A percentile compares a stretch with the other conserved stretches of the same genome.
These are phyloP conservation scores for Xylaria sp. DNA, from an alignment of 2,329 filamentous ascomycete species.

Conservation along the genomic window DNA sequence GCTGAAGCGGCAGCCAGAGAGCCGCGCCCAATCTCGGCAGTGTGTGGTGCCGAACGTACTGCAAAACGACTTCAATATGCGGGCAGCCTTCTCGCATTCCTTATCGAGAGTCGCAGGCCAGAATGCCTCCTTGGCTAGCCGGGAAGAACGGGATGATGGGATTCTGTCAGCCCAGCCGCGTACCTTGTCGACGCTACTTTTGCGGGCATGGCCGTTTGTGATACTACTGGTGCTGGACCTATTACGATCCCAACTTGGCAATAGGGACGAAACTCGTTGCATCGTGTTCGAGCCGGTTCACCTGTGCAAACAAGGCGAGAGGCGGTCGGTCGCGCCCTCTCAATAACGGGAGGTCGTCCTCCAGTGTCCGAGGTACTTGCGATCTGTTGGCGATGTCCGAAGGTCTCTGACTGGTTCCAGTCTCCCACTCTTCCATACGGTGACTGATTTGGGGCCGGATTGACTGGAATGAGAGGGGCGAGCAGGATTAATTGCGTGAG, in stretches of 20 bases:
- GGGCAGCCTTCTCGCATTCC: slow-evolving; percentile 89
- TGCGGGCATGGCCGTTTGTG: slow-evolving; percentile 42
- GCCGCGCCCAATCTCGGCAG: slow-evolving; percentile 27
- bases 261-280: slow-evolving; percentile 54
- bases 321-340: slow-evolving; percentile 18
- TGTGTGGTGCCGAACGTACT: slow-evolving; percentile 57
- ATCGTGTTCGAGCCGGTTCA: slow-evolving; percentile 40
- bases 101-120: slow-evolving; percentile 86
- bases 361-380: background rate
- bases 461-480: slow-evolving; percentile 12
- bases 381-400: slow-evolving; percentile 12
- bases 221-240: slow-evolving; percentile 45
- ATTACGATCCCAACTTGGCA: slow-evolving; percentile 46
- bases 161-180: slow-evolving; percentile 54
- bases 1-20: slow-evolving; percentile 18
- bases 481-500: slow-evolving; percentile 8
- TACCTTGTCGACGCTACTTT: slow-evolving; percentile 45
- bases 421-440: slow-evolving; percentile 15
- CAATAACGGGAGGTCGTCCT: slow-evolving; percentile 1
- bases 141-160: slow-evolving; percentile 61
- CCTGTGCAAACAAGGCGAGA: slow-evolving; percentile 21
- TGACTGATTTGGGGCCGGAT: slow-evolving; percentile 8
- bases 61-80: slow-evolving; percentile 90
- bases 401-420: slow-evolving; percentile 18
- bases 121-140: slow-evolving; percentile 75